Evolutionary conservation across 345 rosid genomes (phyloP).

Genomic region (Aegle marmelos): DNA sequence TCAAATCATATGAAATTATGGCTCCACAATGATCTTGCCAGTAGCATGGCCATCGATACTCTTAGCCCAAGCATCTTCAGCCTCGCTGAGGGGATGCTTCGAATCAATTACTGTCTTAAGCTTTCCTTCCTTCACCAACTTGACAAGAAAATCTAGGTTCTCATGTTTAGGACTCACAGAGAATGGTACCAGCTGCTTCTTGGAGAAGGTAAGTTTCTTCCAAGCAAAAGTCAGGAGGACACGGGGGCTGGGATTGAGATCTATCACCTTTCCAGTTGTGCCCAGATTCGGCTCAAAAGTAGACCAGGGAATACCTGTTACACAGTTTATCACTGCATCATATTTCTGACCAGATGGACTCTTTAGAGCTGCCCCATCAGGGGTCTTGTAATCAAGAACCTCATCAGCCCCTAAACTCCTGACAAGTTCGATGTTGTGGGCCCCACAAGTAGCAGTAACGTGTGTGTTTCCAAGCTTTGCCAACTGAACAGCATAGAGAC

Average conservation of each 20-base stretch:
- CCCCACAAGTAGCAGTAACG: slow-evolving; percentile 86
- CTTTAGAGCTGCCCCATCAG: slow-evolving; percentile 64
- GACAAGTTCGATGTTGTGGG: slow-evolving; percentile 60
- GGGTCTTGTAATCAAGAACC: slow-evolving; percentile 76
- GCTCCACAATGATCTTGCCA: slow-evolving; percentile 76
- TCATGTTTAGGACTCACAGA: slow-evolving; percentile 32
- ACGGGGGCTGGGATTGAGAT: slow-evolving; percentile 42
- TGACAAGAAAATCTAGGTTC: slow-evolving; percentile 48
- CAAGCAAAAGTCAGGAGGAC: slow-evolving; percentile 42
- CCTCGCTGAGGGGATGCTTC: slow-evolving; percentile 47
- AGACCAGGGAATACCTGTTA: slow-evolving; percentile 54
- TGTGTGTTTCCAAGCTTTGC: slow-evolving; percentile 72
- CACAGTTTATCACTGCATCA: slow-evolving; percentile 70
- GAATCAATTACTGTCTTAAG: slow-evolving; percentile 67
- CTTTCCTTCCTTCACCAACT: slow-evolving; percentile 58
- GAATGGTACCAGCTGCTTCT: slow-evolving; percentile 63
- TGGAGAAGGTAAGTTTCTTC: slow-evolving; percentile 59
- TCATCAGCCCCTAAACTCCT: slow-evolving; percentile 79
- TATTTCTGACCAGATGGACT: slow-evolving; percentile 75
- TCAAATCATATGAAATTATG: slow-evolving; percentile 5
- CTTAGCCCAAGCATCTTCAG: slow-evolving; percentile 78
- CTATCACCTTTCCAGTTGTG: slow-evolving; percentile 58
- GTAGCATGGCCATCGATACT: slow-evolving; percentile 67
- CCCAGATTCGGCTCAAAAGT: slow-evolving; percentile 66
- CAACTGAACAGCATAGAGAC: slow-evolving; percentile 73